A percentile compares a stretch with the other conserved stretches of the same genome.
Evolutionary conservation across 2,329 filamentous ascomycete species (phyloP).

Genomic region (Neurospora sp.): DNA sequence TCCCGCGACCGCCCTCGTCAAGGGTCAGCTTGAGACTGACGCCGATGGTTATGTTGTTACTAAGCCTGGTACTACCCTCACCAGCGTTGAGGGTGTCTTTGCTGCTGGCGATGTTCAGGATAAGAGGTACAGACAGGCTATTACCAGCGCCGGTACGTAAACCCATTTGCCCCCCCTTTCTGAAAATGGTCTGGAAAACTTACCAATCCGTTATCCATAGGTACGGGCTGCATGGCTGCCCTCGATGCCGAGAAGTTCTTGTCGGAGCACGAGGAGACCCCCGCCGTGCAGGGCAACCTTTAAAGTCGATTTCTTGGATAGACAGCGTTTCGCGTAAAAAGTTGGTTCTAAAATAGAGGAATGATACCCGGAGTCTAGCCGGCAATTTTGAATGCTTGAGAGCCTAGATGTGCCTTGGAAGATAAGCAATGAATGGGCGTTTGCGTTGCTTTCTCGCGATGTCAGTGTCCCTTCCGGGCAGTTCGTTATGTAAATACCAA

Average conservation of each 20-base stretch:
- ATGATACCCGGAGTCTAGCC: background rate
- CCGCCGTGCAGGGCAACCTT: conserved; percentile 20
- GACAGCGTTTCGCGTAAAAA: background rate
- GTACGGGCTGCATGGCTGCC: conserved; percentile 89
- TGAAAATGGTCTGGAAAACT: conserved; percentile 8
- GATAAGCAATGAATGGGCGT: background rate
- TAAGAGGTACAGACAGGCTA: conserved; percentile 94
- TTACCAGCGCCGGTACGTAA: conserved; percentile 83
- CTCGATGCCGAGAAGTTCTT: conserved; percentile 94
- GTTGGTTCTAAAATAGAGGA: background rate
- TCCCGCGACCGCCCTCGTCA: conserved; percentile 82
- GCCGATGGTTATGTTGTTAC: conserved; percentile 87
- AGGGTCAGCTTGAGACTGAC: conserved; percentile 82
- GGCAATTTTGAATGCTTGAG: background rate
- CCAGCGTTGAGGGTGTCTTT: conserved; percentile 85
- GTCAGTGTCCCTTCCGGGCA: background rate
- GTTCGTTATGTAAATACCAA: background rate
- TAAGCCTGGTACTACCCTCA: conserved; percentile 77
- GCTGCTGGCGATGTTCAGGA: conserved; percentile 97
- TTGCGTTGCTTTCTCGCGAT: background rate
- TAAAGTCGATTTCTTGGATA: conserved; percentile 7
- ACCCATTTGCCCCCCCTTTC: background rate
- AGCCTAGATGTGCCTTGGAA: background rate
- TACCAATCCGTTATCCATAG: conserved; percentile 31
- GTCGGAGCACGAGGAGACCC: conserved; percentile 58